These are phyloP conservation scores for Suillus tomentosus DNA, from an alignment of 768 basidiomycete species.

Conservation along the genomic window DNA sequence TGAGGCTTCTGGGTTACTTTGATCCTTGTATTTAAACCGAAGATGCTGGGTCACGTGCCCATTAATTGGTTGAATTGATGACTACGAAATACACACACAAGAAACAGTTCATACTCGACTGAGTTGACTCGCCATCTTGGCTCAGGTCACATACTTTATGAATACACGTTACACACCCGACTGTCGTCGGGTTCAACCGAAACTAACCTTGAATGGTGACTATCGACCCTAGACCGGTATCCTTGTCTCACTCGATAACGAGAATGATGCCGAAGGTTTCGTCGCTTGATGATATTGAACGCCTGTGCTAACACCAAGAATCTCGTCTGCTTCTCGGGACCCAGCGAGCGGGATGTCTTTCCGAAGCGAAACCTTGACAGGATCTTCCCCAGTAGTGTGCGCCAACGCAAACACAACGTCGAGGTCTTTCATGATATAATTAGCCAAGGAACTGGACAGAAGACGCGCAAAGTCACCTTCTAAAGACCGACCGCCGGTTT, in stretches of 20 bases:
- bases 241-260: background rate
- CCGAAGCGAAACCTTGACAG: slow-evolving; percentile 35
- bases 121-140: background rate
- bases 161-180: background rate
- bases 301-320: slow-evolving; percentile 27
- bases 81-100: too few relatives aligned
- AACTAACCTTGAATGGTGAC: background rate
- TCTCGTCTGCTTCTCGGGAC: slow-evolving; percentile 37
- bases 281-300: background rate
- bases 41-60: too few relatives aligned
- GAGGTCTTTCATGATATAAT: slow-evolving; percentile 24
- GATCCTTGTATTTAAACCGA: too few relatives aligned
- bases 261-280: background rate
- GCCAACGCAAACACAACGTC: slow-evolving; percentile 39
- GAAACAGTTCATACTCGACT: too few relatives aligned
- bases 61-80: too few relatives aligned
- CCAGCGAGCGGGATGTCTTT: slow-evolving; percentile 36
- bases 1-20: too few relatives aligned
- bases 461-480: slow-evolving; percentile 7
- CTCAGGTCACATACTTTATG: background rate
- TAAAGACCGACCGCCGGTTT: slow-evolving; percentile 16
- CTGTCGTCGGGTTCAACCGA: background rate
- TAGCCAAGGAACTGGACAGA: background rate
- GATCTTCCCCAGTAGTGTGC: slow-evolving; percentile 35
- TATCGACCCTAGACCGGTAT: background rate